Evolutionary conservation across 2,329 filamentous ascomycete species (phyloP), one percentile per base, ranked within the genome.

Genomic region (Colletotrichum cordylinicola): DNA sequence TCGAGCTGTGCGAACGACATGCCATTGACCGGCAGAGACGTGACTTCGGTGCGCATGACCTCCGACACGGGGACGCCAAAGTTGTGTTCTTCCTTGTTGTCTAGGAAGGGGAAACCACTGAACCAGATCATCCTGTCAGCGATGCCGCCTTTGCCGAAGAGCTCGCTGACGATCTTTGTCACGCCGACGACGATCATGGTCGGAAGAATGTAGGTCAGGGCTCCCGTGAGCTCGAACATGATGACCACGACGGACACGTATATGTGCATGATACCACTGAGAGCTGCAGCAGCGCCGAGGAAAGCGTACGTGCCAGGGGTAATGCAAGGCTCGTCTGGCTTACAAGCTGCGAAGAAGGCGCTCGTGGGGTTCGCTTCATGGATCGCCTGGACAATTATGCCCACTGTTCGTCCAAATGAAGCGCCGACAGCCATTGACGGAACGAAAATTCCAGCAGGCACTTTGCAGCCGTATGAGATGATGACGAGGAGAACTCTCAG

Each of bases 71-170:
- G 94, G 1, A 98, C 96, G 62, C 96, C 96, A 84, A 98, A 98
- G 69, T 96, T 96, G 85, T 98, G 96, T 73, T 98, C 97, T 84
- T 98, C 96, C 82, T 99, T 99, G 84, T 94, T 98, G 86, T 99
- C 97, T 4, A 99, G 89, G 85, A 98, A 99, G 0, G 97, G 97
- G 81, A 98, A 98, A 2, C 97, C 97, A 80, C 95, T 98, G 86
- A 98, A 98, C 94, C 96, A 98, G 80, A 99, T 99, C 95, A 98
- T 98, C 77, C 96, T 94, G 84, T 99, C 97, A 27, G 97, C 97
- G 74, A 99, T 98, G 62, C 97, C 97, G 35, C 96, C 97, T 82
- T 96, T 98, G n/a, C 96, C 95, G 81, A 98, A 97, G 15, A 96
- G 89, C 79, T 98, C 95, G 77, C 94, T 93, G 62, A 99, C 95